These are phyloP conservation scores for Claviceps capensis DNA, from an alignment of 2,329 filamentous ascomycete genomes.

Conservation along the genomic window DNA sequence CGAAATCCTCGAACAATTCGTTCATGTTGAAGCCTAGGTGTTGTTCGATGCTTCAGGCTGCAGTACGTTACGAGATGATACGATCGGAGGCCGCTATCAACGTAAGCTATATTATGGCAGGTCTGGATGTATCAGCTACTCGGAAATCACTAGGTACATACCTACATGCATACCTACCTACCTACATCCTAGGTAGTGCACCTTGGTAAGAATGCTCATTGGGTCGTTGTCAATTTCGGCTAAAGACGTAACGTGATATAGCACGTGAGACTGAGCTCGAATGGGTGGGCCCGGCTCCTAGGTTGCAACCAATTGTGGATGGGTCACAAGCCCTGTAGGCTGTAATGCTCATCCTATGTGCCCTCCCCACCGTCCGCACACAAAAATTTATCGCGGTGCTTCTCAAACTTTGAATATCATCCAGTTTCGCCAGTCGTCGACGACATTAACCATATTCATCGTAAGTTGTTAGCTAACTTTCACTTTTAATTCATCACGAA, in stretches of 20 bases:
- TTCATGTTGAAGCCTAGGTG: constrained; percentile 42
- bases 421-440: constrained; percentile 29
- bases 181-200: background rate
- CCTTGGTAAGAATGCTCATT: background rate
- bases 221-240: background rate
- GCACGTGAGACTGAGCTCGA: constrained; percentile 5
- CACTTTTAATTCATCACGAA: constrained; percentile 17
- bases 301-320: constrained; percentile 19
- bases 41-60: background rate
- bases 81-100: background rate
- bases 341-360: constrained; percentile 15
- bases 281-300: background rate
- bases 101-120: background rate
- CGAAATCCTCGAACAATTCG: constrained; percentile 59
- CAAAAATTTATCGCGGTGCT: constrained; percentile 28
- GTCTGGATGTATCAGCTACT: background rate
- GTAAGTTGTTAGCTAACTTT: constrained; percentile 25
- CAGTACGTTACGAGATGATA: background rate
- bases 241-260: background rate
- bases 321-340: constrained; percentile 23
- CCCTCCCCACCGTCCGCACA: constrained; percentile 27
- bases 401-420: constrained; percentile 25
- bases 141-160: background rate
- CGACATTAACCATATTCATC: constrained; percentile 33
- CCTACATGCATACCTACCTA: background rate